phyloP scores from a whole-genome alignment of 2,329 filamentous ascomycete genomes.

The Huntiella abstrusa region DNA sequence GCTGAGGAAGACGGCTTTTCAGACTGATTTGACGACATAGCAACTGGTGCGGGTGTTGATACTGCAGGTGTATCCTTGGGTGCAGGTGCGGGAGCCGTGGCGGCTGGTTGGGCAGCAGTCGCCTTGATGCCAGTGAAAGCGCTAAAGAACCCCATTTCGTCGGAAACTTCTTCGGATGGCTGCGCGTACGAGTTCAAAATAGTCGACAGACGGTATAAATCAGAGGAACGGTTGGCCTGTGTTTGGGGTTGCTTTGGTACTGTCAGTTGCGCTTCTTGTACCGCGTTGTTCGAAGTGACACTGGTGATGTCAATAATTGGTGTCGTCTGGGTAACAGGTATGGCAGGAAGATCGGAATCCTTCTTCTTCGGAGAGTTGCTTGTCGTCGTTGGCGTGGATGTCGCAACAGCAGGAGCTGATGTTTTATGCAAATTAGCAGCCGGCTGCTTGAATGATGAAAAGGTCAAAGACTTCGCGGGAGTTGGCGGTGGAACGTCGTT shows the following conservation, averaged over 20 bases:
- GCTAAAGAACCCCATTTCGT: conserved; percentile 5
- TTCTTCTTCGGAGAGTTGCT: too few species aligned
- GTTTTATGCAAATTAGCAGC: neutral
- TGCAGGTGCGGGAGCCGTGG: neutral
- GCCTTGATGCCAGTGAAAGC: conserved; percentile 5
- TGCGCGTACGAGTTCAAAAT: conserved; percentile 36
- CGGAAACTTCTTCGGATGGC: conserved; percentile 21
- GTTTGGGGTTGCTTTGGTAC: conserved; percentile 13
- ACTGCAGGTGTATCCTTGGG: neutral
- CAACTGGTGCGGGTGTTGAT: neutral
- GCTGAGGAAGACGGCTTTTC: conserved; percentile 13
- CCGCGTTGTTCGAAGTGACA: too few species aligned
- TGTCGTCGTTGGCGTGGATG: too few species aligned
- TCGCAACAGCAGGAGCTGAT: neutral
- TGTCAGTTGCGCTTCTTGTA: conserved; percentile 11
- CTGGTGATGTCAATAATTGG: too few species aligned
- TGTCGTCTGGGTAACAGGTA: too few species aligned
- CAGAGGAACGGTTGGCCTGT: conserved; percentile 16
- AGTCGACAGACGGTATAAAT: conserved; percentile 27
- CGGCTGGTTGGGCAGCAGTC: conserved; percentile 13
- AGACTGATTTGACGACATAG: neutral
- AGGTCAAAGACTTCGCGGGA: neutral
- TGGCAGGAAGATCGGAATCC: too few species aligned
- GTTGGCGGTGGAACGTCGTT: neutral
- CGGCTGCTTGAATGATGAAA: neutral